Conservation (phyloP, 257 asterid genomes). For the Scutellaria baicalensis region DNA sequence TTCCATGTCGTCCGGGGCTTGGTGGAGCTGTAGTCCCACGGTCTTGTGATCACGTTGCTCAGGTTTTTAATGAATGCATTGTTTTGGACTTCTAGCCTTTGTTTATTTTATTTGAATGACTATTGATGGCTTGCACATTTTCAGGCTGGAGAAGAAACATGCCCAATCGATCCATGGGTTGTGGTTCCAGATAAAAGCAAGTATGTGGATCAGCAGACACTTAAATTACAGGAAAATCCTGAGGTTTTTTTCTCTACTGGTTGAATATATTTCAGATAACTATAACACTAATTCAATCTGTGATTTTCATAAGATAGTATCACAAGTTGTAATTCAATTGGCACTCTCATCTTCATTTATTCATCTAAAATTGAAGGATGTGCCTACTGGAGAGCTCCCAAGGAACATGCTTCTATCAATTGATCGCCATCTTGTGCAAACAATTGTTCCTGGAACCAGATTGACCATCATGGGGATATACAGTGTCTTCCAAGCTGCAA, state of each 20-base stretch:
- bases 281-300: background rate
- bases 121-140: background rate
- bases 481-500: conserved; percentile 91
- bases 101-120: background rate
- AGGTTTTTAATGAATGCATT: conserved; percentile 36
- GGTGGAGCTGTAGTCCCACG: conserved; percentile 98
- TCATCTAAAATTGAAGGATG: conserved; percentile 50
- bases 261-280: background rate
- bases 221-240: conserved; percentile 91
- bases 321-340: background rate
- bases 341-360: background rate
- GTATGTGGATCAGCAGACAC: conserved; percentile 92
- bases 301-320: background rate
- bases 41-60: conserved; percentile 84
- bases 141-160: conserved; percentile 80
- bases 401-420: conserved; percentile 91
- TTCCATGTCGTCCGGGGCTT: conserved; percentile 97
- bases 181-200: conserved; percentile 92
- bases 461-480: conserved; percentile 92
- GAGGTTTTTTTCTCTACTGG: conserved; percentile 42
- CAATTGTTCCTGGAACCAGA: conserved; percentile 98
- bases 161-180: conserved; percentile 92
- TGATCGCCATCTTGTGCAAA: conserved; percentile 98
- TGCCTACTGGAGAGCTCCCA: conserved; percentile 98
- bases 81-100: background rate